Evolutionary conservation across 768 basidiomycete species (phyloP).

Genomic region (Rhodotorula kratochvilovae): DNA sequence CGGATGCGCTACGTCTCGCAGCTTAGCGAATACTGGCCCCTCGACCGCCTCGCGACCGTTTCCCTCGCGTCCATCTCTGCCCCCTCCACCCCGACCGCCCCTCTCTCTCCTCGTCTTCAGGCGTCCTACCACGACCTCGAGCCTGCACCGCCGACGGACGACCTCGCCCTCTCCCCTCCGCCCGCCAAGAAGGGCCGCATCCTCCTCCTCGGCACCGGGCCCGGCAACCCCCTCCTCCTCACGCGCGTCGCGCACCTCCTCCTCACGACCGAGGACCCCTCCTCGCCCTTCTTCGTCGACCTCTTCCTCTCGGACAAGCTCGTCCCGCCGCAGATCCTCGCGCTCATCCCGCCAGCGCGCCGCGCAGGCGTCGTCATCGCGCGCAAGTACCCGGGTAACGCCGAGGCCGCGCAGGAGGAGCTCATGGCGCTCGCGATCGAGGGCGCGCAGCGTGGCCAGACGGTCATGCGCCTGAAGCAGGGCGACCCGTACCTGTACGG

Average conservation of each 20-base stretch:
- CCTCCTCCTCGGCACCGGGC: constrained; percentile 86
- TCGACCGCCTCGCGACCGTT: constrained; percentile 68
- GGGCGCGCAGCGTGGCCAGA: constrained; percentile 69
- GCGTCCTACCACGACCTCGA: constrained; percentile 49
- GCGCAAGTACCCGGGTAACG: constrained; percentile 94
- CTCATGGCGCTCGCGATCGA: constrained; percentile 88
- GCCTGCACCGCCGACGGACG: not conserved
- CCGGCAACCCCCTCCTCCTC: constrained; percentile 87
- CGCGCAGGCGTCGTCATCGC: constrained; percentile 75
- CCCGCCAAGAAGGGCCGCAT: constrained; percentile 59
- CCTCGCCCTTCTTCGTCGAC: constrained; percentile 38
- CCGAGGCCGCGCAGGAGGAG: constrained; percentile 87
- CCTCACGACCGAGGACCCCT: constrained; percentile 58
- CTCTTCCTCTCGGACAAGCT: constrained; percentile 94
- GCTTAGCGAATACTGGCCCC: constrained; percentile 89
- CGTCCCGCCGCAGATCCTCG: constrained; percentile 80
- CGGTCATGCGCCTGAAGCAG: constrained; percentile 90
- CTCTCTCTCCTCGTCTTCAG: constrained; percentile 74
- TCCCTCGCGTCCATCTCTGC: constrained; percentile 52
- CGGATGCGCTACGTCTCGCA: constrained; percentile 91
- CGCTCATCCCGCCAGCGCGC: constrained; percentile 60
- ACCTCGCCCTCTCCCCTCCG: not conserved
- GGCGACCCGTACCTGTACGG: constrained; percentile 95
- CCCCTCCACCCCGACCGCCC: constrained; percentile 74
- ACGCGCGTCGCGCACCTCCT: constrained; percentile 78